Evolutionary conservation across 2,329 filamentous ascomycete genomes (phyloP).

Genomic region (Trichoderma guizhouense): DNA sequence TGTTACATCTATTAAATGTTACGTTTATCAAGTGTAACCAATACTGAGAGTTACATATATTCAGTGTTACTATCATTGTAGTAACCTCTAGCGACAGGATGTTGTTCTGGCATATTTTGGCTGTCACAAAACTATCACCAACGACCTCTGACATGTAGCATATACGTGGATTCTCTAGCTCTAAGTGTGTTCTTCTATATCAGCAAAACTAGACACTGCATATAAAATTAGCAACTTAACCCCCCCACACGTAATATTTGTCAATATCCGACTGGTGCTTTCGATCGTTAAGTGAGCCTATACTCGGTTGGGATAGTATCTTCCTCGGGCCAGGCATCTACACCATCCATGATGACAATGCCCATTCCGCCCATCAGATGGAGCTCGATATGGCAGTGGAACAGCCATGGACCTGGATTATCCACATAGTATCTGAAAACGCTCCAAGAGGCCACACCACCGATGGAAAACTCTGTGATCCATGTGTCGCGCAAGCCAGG

Average conservation of each 20-base stretch:
- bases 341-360: conserved; percentile 47
- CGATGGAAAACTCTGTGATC: conserved; percentile 14
- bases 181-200: not conserved
- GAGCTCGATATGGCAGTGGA: conserved; percentile 56
- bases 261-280: not conserved
- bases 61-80: not conserved
- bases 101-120: no score
- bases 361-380: conserved; percentile 56
- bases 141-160: not conserved
- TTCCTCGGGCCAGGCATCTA: conserved; percentile 41
- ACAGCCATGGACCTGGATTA: conserved; percentile 52
- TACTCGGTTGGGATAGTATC: conserved; percentile 39
- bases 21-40: no score
- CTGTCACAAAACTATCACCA: not conserved
- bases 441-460: conserved; percentile 37
- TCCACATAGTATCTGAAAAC: conserved; percentile 51
- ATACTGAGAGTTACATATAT: not conserved
- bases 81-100: not conserved
- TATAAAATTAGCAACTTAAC: not conserved
- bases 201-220: not conserved
- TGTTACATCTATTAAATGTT: no score
- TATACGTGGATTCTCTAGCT: not conserved
- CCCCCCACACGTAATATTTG: not conserved
- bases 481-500: conserved; percentile 41
- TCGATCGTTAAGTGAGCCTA: not conserved